These are phyloP conservation scores for Beauveria sp. DNA, from an alignment of 2,329 filamentous ascomycete species.

Conservation along the genomic window DNA sequence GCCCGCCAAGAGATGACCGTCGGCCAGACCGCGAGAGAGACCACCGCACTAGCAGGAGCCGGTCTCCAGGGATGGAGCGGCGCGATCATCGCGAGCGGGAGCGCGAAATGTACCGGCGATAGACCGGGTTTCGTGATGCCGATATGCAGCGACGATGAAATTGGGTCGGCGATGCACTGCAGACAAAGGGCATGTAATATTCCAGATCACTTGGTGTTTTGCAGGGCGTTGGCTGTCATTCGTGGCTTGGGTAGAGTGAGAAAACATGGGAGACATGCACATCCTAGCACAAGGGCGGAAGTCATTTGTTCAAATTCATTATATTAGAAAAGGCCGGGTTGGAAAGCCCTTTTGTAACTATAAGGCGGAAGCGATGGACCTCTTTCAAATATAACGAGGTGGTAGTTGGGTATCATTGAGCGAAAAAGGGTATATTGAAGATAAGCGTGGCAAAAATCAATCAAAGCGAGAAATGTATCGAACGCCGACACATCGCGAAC, in stretches of 20 bases:
- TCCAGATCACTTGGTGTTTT: background rate
- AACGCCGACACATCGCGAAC: background rate
- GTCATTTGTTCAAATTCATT: background rate
- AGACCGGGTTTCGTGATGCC: background rate
- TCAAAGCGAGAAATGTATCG: background rate
- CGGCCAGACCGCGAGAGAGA: constrained; percentile 22
- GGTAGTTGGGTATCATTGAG: constrained; percentile 1
- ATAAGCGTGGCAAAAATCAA: background rate
- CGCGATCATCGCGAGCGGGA: constrained; percentile 21
- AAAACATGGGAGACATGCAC: background rate
- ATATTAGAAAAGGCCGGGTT: background rate
- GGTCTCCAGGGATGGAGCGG: constrained; percentile 8
- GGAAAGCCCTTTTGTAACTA: background rate
- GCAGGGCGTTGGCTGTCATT: background rate
- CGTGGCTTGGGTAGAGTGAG: background rate
- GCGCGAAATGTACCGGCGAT: constrained; percentile 16
- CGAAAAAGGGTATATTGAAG: background rate
- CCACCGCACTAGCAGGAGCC: constrained; percentile 24
- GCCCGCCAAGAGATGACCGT: constrained; percentile 19
- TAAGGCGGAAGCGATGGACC: background rate
- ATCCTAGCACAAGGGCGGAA: background rate
- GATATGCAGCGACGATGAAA: constrained; percentile 12
- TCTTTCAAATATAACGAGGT: background rate
- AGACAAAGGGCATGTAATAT: background rate
- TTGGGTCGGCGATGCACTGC: background rate